phyloP scores from a whole-genome alignment of 2,329 filamentous ascomycete species.

The Aspergillus tubingensis region DNA sequence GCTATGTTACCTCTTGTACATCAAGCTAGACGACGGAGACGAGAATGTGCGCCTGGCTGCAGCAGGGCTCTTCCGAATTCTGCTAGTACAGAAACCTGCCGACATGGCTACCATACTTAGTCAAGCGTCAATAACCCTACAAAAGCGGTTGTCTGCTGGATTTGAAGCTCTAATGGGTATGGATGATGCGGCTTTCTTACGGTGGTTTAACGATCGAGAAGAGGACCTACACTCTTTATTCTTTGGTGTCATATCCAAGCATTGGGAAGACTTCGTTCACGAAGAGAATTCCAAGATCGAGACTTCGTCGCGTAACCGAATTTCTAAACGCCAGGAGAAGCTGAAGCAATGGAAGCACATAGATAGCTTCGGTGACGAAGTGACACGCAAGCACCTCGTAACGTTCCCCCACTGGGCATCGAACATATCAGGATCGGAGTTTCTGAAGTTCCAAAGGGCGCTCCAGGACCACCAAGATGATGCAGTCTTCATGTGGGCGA shows the following conservation, averaged over 20 bases:
- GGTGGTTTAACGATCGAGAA: constrained; percentile 83
- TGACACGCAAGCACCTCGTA: constrained; percentile 78
- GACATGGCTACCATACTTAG: constrained; percentile 75
- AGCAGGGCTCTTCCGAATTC: constrained; percentile 83
- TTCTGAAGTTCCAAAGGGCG: constrained; percentile 84
- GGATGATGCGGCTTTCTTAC: constrained; percentile 83
- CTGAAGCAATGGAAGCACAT: constrained; percentile 78
- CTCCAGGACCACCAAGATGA: constrained; percentile 94
- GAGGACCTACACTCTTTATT: constrained; percentile 79
- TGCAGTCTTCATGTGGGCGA: constrained; percentile 71
- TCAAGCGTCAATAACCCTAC: constrained; percentile 69
- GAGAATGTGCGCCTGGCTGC: constrained; percentile 70
- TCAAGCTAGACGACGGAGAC: constrained; percentile 74
- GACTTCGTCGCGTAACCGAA: constrained; percentile 69
- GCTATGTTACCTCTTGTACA: constrained; percentile 90
- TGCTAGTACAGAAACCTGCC: constrained; percentile 88
- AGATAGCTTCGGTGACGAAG: constrained; percentile 67
- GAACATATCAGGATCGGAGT: constrained; percentile 90
- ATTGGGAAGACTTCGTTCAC: constrained; percentile 85
- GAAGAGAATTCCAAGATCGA: constrained; percentile 78
- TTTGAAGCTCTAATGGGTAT: constrained; percentile 84
- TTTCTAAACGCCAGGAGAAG: constrained; percentile 76
- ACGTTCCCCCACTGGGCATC: constrained; percentile 90
- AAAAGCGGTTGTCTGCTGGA: constrained; percentile 69
- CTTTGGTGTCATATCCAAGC: constrained; percentile 74